Percentiles rank a stretch among this genome's conserved stretches.
phyloP scores from a whole-genome alignment of 2,329 filamentous ascomycete genomes.

The Colletotrichum liaoningense region DNA sequence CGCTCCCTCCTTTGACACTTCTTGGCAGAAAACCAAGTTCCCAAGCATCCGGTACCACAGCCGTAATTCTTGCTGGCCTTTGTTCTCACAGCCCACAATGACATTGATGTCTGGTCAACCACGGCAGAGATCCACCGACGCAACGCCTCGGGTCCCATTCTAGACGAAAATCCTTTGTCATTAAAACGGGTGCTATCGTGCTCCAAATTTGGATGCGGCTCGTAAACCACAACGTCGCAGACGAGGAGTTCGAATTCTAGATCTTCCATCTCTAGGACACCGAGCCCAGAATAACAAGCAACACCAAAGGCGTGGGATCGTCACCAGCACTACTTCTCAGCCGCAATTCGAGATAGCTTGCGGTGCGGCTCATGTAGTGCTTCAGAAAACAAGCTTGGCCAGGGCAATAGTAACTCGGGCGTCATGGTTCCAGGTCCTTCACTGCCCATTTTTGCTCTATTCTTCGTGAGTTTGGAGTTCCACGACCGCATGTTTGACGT shows the following conservation, averaged over 20 bases:
- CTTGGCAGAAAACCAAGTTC: background rate
- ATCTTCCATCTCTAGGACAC: background rate
- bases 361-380: no score
- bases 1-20: background rate
- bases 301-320: background rate
- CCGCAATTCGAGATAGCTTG: no score
- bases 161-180: background rate
- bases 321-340: background rate
- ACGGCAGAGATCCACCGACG: background rate
- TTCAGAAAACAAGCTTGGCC: no score
- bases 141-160: background rate
- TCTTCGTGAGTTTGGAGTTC: no score
- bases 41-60: slow-evolving; percentile 3
- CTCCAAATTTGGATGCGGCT: background rate
- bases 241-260: background rate
- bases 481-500: no score
- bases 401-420: no score
- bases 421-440: no score
- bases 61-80: background rate
- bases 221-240: background rate
- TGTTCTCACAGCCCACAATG: background rate
- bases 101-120: background rate
- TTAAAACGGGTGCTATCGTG: background rate
- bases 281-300: background rate
- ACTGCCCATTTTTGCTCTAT: no score